Percentiles rank a stretch among this genome's conserved stretches.
phyloP scores from a whole-genome alignment of 2,329 filamentous ascomycete genomes.

The Aspergillus quadricinctus region DNA sequence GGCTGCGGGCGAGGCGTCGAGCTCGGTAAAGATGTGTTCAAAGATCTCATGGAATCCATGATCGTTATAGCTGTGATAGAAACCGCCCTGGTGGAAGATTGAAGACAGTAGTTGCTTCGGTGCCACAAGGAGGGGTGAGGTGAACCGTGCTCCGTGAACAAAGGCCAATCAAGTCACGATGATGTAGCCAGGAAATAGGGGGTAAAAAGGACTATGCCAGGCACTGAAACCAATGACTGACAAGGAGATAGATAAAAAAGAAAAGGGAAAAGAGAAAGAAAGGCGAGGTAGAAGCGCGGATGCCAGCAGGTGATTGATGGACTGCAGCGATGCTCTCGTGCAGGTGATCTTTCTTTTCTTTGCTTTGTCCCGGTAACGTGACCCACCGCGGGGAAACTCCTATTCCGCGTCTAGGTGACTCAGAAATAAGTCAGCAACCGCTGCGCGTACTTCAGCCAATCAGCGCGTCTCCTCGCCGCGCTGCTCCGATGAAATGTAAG shows the following conservation, averaged over 20 bases:
- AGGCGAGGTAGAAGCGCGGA: conserved; percentile 11
- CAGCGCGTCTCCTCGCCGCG: conserved; percentile 29
- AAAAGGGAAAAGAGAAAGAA: conserved; percentile 1
- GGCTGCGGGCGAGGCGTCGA: conserved; percentile 46
- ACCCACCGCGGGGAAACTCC: conserved; percentile 31
- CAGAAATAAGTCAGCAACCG: conserved; percentile 24
- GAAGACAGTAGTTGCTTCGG: conserved; percentile 2
- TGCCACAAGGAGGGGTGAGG: conserved; percentile 16
- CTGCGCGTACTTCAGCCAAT: conserved; percentile 27
- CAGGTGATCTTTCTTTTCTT: conserved; percentile 26
- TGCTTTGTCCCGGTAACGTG: conserved; percentile 35
- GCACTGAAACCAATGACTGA: neutral
- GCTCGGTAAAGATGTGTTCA: conserved; percentile 58
- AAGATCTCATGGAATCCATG: conserved; percentile 63
- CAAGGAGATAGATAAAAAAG: conserved; percentile 6
- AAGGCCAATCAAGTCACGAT: conserved; percentile 1
- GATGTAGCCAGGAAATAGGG: neutral
- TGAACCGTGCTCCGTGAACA: conserved; percentile 15
- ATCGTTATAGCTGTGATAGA: conserved; percentile 9
- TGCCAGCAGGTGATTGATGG: conserved; percentile 1
- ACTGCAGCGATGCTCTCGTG: conserved; percentile 11
- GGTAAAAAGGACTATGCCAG: neutral
- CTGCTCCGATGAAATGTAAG: conserved; percentile 23
- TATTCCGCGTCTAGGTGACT: conserved; percentile 20
- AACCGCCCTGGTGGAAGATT: conserved; percentile 7